These are phyloP conservation scores for Inga laurina DNA, from an alignment of 306 rosid species.

Conservation along the genomic window DNA sequence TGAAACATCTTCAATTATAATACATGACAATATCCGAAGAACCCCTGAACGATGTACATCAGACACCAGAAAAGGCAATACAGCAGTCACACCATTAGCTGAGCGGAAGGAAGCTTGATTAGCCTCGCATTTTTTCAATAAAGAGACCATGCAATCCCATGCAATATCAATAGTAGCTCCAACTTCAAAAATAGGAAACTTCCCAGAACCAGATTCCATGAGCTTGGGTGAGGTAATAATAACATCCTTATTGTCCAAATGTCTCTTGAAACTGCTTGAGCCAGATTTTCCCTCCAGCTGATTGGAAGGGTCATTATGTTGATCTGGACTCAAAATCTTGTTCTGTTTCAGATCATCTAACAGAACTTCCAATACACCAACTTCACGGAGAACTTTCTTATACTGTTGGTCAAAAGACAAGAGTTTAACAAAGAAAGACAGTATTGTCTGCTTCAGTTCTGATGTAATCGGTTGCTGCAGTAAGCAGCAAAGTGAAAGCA, in stretches of 20 bases:
- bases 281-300: conserved; percentile 54
- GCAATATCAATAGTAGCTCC: conserved; percentile 61
- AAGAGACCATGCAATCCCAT: conserved; percentile 71
- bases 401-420: conserved; percentile 97
- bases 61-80: conserved; percentile 90
- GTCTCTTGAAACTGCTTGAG: conserved; percentile 59
- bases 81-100: conserved; percentile 73
- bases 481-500: conserved; percentile 97
- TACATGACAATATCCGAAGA: conserved; percentile 85
- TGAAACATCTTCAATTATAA: conserved; percentile 83
- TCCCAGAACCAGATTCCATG: conserved; percentile 63
- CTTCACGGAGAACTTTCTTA: conserved; percentile 98
- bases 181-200: conserved; percentile 66
- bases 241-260: conserved; percentile 55
- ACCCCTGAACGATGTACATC: conserved; percentile 89
- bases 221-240: conserved; percentile 68
- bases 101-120: conserved; percentile 86
- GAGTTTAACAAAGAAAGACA: conserved; percentile 91
- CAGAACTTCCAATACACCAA: conserved; percentile 96
- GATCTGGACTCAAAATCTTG: conserved; percentile 53
- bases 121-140: conserved; percentile 84
- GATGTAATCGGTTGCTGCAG: conserved; percentile 96
- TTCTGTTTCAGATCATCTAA: conserved; percentile 90
- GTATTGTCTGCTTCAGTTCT: conserved; percentile 83
- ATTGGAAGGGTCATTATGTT: conserved; percentile 35